A percentile compares a stretch with the other conserved stretches of the same genome.
These are phyloP conservation scores for Coniella vitis DNA, from an alignment of 2,329 filamentous ascomycete genomes.

Conservation along the genomic window DNA sequence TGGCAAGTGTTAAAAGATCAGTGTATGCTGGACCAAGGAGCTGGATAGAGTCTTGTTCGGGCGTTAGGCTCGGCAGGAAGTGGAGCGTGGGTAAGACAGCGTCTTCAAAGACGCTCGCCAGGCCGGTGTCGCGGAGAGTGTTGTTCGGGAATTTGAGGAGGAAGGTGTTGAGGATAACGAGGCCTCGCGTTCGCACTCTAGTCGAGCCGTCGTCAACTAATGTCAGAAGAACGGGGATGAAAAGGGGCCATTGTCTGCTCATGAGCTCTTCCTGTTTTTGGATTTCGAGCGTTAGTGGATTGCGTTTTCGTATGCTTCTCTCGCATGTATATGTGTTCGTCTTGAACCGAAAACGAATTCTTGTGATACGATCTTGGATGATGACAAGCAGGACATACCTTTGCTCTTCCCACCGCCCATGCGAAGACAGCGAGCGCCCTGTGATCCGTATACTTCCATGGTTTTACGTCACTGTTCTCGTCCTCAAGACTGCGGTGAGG, in stretches of 20 bases:
- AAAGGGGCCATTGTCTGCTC: slow-evolving; percentile 56
- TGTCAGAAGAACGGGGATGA: slow-evolving; percentile 62
- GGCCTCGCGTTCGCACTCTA: slow-evolving; percentile 46
- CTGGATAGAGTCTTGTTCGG: slow-evolving; percentile 59
- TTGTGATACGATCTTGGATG: not conserved
- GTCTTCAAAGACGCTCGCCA: slow-evolving; percentile 62
- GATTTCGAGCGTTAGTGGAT: slow-evolving; percentile 6
- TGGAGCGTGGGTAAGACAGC: slow-evolving; percentile 65
- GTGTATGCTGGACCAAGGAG: slow-evolving; percentile 61
- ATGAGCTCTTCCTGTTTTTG: slow-evolving; percentile 34
- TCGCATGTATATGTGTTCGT: no score
- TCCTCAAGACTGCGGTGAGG: slow-evolving; percentile 27
- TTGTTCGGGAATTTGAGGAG: slow-evolving; percentile 45
- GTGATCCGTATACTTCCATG: slow-evolving; percentile 53
- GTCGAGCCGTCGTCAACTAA: slow-evolving; percentile 58
- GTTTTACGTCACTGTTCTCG: slow-evolving; percentile 39
- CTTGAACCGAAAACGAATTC: no score
- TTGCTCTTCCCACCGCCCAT: slow-evolving; percentile 51
- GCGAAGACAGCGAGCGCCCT: slow-evolving; percentile 48
- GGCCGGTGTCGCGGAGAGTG: slow-evolving; percentile 55
- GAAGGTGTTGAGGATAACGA: slow-evolving; percentile 47
- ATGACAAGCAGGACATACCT: slow-evolving; percentile 24
- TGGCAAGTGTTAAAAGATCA: slow-evolving; percentile 54
- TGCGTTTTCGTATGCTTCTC: no score
- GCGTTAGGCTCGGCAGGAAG: slow-evolving; percentile 70